Percentiles rank a stretch among this genome's conserved stretches.
These are phyloP conservation scores for Medicago ruthenica DNA, from an alignment of 306 rosid genomes.

Conservation along the genomic window DNA sequence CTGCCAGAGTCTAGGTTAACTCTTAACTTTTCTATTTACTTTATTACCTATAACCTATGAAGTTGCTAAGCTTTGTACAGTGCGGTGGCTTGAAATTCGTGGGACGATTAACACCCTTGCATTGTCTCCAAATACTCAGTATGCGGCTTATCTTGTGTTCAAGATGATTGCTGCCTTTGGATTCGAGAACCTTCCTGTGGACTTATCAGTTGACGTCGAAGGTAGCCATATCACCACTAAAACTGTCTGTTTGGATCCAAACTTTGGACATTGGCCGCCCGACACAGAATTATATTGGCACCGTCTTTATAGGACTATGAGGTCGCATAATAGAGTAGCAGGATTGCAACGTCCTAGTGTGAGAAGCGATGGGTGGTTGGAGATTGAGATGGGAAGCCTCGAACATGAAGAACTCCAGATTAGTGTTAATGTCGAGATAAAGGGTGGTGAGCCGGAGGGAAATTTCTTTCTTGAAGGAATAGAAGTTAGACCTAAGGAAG, in stretches of 20 bases:
- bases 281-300: too few species aligned
- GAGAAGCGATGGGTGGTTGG: conserved; percentile 69
- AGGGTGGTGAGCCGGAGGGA: conserved; percentile 50
- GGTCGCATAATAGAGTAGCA: too few species aligned
- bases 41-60: too few species aligned
- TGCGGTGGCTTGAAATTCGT: conserved; percentile 70
- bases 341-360: conserved; percentile 40
- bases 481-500: conserved; percentile 63
- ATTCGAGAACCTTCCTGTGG: conserved; percentile 46
- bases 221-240: conserved; percentile 37
- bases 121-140: conserved; percentile 60
- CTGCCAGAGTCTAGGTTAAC: too few species aligned
- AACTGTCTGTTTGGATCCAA: conserved; percentile 23
- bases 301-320: too few species aligned
- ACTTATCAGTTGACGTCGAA: conserved; percentile 40
- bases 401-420: too few species aligned
- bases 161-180: conserved; percentile 46
- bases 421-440: conserved; percentile 43
- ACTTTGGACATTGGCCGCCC: too few species aligned
- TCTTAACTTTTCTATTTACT: neutral
- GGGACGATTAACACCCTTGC: conserved; percentile 52
- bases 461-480: conserved; percentile 73
- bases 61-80: conserved; percentile 57
- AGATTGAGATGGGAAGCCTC: conserved; percentile 59
- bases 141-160: conserved; percentile 67